These are phyloP conservation scores for Stagonosporopsis cucurbitacearum DNA, from an alignment of 2,329 filamentous ascomycete genomes.

Conservation along the genomic window DNA sequence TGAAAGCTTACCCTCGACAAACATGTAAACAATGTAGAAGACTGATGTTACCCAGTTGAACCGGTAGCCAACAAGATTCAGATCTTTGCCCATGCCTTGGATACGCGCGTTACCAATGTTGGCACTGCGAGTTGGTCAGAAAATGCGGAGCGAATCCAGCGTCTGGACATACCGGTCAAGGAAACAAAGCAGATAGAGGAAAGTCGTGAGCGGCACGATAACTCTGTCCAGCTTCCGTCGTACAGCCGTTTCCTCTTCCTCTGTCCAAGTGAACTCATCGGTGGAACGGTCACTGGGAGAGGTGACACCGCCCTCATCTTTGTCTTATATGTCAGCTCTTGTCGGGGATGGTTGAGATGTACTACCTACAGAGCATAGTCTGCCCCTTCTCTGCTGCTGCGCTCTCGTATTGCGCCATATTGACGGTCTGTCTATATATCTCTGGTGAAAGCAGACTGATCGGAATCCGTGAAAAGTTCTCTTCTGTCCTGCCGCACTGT, in stretches of 20 bases:
- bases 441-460: background rate
- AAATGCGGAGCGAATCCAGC: background rate
- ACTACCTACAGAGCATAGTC: constrained; percentile 9
- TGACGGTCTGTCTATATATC: background rate
- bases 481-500: constrained; percentile 13
- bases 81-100: constrained; percentile 59
- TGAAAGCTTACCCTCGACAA: constrained; percentile 51
- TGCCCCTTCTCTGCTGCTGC: constrained; percentile 9
- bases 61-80: constrained; percentile 56
- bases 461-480: constrained; percentile 5
- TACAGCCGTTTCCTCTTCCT: constrained; percentile 58
- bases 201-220: constrained; percentile 60
- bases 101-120: constrained; percentile 64
- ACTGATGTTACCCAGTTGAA: constrained; percentile 66
- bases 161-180: constrained; percentile 46
- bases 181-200: constrained; percentile 62
- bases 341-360: background rate
- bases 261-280: constrained; percentile 56
- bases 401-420: constrained; percentile 1
- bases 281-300: constrained; percentile 37
- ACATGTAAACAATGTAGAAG: constrained; percentile 65
- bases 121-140: constrained; percentile 30
- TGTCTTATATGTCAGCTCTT: background rate
- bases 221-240: constrained; percentile 62
- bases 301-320: constrained; percentile 12